These are phyloP conservation scores for Hemisphaericaspora subhashii DNA, from an alignment of 1,139 yeast genomes.

Conservation along the genomic window DNA sequence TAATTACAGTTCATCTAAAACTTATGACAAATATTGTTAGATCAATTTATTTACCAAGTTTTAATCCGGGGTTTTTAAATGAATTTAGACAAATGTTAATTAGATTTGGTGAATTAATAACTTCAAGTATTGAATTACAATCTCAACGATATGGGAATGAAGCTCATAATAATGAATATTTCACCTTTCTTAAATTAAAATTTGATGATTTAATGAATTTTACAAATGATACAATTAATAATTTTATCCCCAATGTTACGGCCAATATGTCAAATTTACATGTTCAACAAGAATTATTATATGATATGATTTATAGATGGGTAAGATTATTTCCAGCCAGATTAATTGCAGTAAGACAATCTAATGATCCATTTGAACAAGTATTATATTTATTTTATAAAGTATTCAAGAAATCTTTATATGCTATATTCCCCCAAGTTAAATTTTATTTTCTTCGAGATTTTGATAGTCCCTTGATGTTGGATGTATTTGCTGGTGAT, in stretches of 20 bases:
- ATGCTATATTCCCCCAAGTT: slow-evolving; percentile 42
- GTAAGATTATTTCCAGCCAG: slow-evolving; percentile 36
- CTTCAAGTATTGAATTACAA: slow-evolving; percentile 6
- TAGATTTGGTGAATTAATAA: slow-evolving; percentile 18
- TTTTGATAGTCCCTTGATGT: slow-evolving; percentile 45
- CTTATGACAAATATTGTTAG: slow-evolving; percentile 40
- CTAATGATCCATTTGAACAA: slow-evolving; percentile 33
- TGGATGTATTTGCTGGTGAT: slow-evolving; percentile 33
- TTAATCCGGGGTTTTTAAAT: slow-evolving; percentile 31
- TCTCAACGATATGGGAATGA: not conserved
- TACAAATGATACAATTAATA: slow-evolving; percentile 24
- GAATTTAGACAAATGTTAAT: slow-evolving; percentile 29
- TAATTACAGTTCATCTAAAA: slow-evolving; percentile 35
- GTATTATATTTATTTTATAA: slow-evolving; percentile 36
- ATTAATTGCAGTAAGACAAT: slow-evolving; percentile 22
- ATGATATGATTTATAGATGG: slow-evolving; percentile 41
- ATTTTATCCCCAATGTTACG: slow-evolving; percentile 30
- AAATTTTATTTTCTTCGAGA: slow-evolving; percentile 43
- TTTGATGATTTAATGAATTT: slow-evolving; percentile 27
- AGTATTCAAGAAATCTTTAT: slow-evolving; percentile 35
- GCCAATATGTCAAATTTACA: slow-evolving; percentile 26
- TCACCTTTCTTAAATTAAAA: slow-evolving; percentile 21
- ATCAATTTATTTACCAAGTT: slow-evolving; percentile 40
- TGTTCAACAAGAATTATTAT: slow-evolving; percentile 36
- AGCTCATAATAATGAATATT: not conserved